Conservation (phyloP, 306 rosid genomes). For the Vachellia collinsii region DNA sequence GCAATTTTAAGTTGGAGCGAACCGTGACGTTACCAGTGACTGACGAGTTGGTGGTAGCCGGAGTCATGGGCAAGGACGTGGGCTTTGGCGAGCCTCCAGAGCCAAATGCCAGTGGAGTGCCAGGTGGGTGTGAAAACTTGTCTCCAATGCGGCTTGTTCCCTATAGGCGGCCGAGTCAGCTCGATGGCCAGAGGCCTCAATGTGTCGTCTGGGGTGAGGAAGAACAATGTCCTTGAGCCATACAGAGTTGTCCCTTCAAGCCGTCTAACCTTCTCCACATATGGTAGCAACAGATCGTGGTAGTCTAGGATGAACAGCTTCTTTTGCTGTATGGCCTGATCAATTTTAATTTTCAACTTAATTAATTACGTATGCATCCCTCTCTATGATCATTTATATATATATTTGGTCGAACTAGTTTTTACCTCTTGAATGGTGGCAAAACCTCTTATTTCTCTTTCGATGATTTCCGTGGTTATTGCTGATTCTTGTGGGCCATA, state of each 20-base stretch:
- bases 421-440: constrained; percentile 57
- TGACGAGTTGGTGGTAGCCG: constrained; percentile 82
- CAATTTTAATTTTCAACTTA: background rate
- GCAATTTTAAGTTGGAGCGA: background rate
- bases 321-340: constrained; percentile 67
- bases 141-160: constrained; percentile 73
- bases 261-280: constrained; percentile 61
- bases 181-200: constrained; percentile 76
- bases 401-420: background rate
- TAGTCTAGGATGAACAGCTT: constrained; percentile 76
- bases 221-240: constrained; percentile 80
- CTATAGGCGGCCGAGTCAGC: constrained; percentile 70
- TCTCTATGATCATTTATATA: background rate
- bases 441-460: constrained; percentile 59
- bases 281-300: constrained; percentile 73
- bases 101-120: constrained; percentile 77
- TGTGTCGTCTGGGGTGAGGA: constrained; percentile 52
- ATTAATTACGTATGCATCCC: background rate
- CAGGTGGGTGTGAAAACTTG: constrained; percentile 56
- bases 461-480: constrained; percentile 63
- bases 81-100: constrained; percentile 88
- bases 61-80: constrained; percentile 89
- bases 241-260: constrained; percentile 69
- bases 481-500: constrained; percentile 76
- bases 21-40: constrained; percentile 64